Conservation (phyloP, 179 eudicot species). For the Sideroxylon spinosum region DNA sequence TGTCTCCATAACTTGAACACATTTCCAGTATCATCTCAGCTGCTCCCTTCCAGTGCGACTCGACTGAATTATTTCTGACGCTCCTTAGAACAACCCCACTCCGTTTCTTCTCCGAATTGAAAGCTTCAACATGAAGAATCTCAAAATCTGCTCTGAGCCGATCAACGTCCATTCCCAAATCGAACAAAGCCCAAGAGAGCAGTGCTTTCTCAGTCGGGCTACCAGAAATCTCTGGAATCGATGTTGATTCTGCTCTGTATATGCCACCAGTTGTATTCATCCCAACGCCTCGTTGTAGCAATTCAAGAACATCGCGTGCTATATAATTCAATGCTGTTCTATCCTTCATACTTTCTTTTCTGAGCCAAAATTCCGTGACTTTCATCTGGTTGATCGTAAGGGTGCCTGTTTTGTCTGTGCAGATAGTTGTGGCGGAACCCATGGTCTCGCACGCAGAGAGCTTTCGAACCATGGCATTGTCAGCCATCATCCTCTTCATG, state of each 20-base stretch:
- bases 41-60: constrained; percentile 14
- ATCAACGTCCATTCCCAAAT: background rate
- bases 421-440: constrained; percentile 8
- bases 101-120: constrained; percentile 10
- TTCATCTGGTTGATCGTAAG: constrained; percentile 7
- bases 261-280: background rate
- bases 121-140: constrained; percentile 6
- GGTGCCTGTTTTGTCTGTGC: constrained; percentile 9
- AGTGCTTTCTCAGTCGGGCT: constrained; percentile 12
- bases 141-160: background rate
- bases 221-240: background rate
- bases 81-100: constrained; percentile 9
- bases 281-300: background rate
- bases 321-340: background rate
- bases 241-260: background rate
- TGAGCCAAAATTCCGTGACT: background rate
- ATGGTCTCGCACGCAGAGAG: constrained; percentile 14
- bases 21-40: constrained; percentile 8
- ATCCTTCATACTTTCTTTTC: background rate
- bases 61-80: background rate
- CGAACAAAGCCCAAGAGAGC: background rate
- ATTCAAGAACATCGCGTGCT: background rate
- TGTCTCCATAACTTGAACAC: constrained; percentile 5
- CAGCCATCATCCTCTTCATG: constrained; percentile 11
- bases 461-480: constrained; percentile 9